These are phyloP conservation scores for Aspergillus viridinutans DNA, from an alignment of 2,329 filamentous ascomycete species.

Conservation along the genomic window DNA sequence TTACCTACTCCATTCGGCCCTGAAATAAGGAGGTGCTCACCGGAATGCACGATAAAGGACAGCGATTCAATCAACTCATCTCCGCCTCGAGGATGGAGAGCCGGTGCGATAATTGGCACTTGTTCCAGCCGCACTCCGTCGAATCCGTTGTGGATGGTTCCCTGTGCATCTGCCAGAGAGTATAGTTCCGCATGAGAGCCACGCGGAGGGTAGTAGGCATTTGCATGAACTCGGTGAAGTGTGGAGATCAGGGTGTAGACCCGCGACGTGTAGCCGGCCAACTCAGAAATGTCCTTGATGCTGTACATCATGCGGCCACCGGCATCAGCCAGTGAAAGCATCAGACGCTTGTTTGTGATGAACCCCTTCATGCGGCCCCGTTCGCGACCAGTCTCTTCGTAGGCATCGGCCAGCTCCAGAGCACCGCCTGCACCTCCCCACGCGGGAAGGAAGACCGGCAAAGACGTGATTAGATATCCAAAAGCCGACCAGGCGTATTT, in stretches of 20 bases:
- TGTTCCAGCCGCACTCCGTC: conserved; percentile 91
- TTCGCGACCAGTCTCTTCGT: conserved; percentile 52
- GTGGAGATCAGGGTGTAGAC: conserved; percentile 96
- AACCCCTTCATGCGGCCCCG: conserved; percentile 94
- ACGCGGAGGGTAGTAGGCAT: conserved; percentile 71
- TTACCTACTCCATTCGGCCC: conserved; percentile 95
- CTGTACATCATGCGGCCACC: conserved; percentile 99
- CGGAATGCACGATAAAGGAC: conserved; percentile 81
- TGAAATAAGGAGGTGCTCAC: conserved; percentile 91
- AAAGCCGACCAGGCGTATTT: conserved; percentile 99
- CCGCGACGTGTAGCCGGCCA: conserved; percentile 91
- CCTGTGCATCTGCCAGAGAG: conserved; percentile 85
- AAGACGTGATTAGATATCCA: conserved; percentile 85
- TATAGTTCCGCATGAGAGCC: conserved; percentile 72
- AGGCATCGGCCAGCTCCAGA: conserved; percentile 55
- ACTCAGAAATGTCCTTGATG: conserved; percentile 93
- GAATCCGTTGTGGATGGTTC: conserved; percentile 90
- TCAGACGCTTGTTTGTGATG: conserved; percentile 97
- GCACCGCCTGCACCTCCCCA: conserved; percentile 82
- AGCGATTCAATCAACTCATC: conserved; percentile 87
- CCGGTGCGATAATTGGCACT: conserved; percentile 86
- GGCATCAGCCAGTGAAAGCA: conserved; percentile 94
- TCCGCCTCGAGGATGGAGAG: conserved; percentile 81
- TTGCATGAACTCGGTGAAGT: conserved; percentile 85
- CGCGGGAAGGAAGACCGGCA: conserved; percentile 89